A percentile compares a stretch with the other conserved stretches of the same genome.
Conservation (phyloP, 768 basidiomycete genomes). For the Pilatotrama ljubarskyi region DNA sequence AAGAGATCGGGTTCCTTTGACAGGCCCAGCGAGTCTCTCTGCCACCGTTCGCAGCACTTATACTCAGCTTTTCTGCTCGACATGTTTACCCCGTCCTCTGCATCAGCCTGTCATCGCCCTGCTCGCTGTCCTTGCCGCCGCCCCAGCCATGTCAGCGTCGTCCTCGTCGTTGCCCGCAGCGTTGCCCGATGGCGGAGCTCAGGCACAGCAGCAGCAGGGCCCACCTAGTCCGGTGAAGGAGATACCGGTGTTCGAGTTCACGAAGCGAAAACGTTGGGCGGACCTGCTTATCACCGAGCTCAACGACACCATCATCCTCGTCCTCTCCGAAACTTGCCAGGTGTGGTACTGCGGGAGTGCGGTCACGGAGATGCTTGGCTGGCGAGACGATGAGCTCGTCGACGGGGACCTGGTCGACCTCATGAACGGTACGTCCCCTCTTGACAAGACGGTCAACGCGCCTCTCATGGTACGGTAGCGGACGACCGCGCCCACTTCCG, state of each 20-base stretch:
- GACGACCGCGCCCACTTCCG: slow-evolving; percentile 54
- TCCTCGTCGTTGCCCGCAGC: not conserved
- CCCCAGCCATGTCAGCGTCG: not conserved
- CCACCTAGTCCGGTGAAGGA: slow-evolving; percentile 16
- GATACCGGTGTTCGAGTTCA: slow-evolving; percentile 65
- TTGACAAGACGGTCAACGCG: not conserved
- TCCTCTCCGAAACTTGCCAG: slow-evolving; percentile 62
- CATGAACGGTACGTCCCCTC: slow-evolving; percentile 53
- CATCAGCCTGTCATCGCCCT: not conserved
- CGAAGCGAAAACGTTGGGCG: slow-evolving; percentile 84
- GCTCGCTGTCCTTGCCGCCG: not conserved
- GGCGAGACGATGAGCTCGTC: slow-evolving; percentile 71
- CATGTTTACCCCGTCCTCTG: not conserved
- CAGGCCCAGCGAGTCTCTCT: not conserved
- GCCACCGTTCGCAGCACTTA: not conserved
- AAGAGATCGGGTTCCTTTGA: slow-evolving; percentile 7
- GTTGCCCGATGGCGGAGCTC: not conserved
- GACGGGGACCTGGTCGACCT: slow-evolving; percentile 66
- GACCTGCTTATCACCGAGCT: slow-evolving; percentile 78
- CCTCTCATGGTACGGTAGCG: slow-evolving; percentile 36
- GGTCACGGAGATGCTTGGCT: slow-evolving; percentile 73
- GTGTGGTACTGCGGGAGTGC: slow-evolving; percentile 71
- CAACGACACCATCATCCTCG: slow-evolving; percentile 67
- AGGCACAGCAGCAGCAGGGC: not conserved
- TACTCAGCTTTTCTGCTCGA: not conserved